Evolutionary conservation across 1,139 yeast genomes (phyloP).

Genomic region (Geotrichum bryndzae): DNA sequence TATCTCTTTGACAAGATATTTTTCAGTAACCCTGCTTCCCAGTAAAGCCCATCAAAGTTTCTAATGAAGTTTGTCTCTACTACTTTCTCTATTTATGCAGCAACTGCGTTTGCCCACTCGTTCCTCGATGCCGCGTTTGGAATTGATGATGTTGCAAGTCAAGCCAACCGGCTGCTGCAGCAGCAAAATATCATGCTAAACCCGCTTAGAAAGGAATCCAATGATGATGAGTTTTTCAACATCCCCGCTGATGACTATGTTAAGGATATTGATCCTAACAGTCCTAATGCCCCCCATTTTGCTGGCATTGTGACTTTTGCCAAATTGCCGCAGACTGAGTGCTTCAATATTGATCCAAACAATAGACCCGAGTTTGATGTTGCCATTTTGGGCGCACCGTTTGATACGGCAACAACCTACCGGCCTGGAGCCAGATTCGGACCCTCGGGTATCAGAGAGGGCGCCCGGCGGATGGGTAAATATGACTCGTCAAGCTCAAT

Average conservation of each 20-base stretch:
- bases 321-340: conserved; percentile 54
- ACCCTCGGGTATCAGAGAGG: conserved; percentile 65
- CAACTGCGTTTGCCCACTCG: neutral
- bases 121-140: conserved; percentile 2
- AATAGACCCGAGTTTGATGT: conserved; percentile 48
- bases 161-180: neutral
- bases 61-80: neutral
- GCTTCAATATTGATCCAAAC: conserved; percentile 42
- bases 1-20: no score
- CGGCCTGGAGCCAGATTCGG: conserved; percentile 78
- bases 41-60: neutral
- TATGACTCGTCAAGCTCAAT: conserved; percentile 39
- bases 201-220: neutral
- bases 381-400: conserved; percentile 70
- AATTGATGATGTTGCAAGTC: neutral
- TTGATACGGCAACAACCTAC: conserved; percentile 69
- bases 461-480: conserved; percentile 50
- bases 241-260: conserved; percentile 17
- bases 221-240: conserved; percentile 1
- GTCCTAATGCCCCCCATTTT: conserved; percentile 12
- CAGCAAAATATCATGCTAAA: conserved; percentile 3
- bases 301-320: conserved; percentile 67
- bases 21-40: no score
- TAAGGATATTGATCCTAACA: conserved; percentile 13
- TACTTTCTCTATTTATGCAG: neutral